These are phyloP conservation scores for Fusarium fujikuroi DNA, from an alignment of 2,329 filamentous ascomycete genomes.

Conservation along the genomic window DNA sequence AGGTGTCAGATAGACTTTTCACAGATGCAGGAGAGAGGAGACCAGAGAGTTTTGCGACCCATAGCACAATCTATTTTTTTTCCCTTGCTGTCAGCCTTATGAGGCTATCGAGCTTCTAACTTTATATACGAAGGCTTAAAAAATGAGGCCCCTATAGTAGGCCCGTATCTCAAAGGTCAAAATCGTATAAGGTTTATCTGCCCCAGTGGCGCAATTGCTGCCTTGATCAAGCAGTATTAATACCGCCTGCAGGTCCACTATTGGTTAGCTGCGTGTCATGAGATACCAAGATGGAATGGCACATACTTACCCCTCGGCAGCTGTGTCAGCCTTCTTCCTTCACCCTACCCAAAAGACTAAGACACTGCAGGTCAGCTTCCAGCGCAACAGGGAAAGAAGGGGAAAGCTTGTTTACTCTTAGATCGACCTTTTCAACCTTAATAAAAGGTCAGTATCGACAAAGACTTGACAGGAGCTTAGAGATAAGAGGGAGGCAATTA, in stretches of 20 bases:
- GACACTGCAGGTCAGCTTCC: neutral
- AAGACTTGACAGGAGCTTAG: too few species aligned
- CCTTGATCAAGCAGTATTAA: neutral
- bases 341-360: neutral
- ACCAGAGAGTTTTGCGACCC: neutral
- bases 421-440: too few species aligned
- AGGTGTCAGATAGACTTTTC: neutral
- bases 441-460: too few species aligned
- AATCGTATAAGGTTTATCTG: neutral
- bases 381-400: too few species aligned
- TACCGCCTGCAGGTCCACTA: neutral
- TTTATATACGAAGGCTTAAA: neutral
- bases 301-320: neutral
- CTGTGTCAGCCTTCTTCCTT: neutral
- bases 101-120: neutral
- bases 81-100: neutral
- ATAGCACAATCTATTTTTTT: neutral
- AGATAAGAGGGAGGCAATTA: too few species aligned
- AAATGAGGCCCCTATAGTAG: neutral
- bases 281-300: neutral
- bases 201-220: neutral
- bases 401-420: fast-evolving
- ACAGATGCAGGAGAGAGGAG: neutral
- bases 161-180: neutral
- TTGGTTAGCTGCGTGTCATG: neutral